These are phyloP conservation scores for Ambrosiella cleistominuta DNA, from an alignment of 2,329 filamentous ascomycete genomes.

Conservation along the genomic window DNA sequence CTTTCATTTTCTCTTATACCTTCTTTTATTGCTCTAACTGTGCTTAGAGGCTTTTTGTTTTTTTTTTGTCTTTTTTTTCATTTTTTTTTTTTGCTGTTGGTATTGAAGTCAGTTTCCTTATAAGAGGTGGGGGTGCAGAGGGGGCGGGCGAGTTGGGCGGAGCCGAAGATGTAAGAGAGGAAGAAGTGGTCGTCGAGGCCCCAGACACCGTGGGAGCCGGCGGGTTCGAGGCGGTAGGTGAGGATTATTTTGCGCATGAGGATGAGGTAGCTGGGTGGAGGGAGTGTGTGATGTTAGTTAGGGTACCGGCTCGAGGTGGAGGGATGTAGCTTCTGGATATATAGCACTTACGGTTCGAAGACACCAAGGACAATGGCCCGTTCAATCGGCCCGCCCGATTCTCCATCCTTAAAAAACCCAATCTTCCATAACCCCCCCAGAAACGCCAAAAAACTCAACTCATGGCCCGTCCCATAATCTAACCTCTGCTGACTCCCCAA, in stretches of 20 bases:
- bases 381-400: slow-evolving; percentile 41
- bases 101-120: no score
- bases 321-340: background rate
- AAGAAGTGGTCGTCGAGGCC: slow-evolving; percentile 96
- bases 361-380: slow-evolving; percentile 65
- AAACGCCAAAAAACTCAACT: slow-evolving; percentile 87
- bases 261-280: slow-evolving; percentile 45
- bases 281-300: slow-evolving; percentile 9
- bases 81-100: no score
- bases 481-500: slow-evolving; percentile 81
- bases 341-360: slow-evolving; percentile 54
- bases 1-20: no score
- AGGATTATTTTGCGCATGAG: slow-evolving; percentile 71
- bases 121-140: slow-evolving; percentile 25
- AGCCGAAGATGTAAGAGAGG: slow-evolving; percentile 84
- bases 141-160: slow-evolving; percentile 68
- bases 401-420: slow-evolving; percentile 49
- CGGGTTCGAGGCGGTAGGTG: slow-evolving; percentile 84
- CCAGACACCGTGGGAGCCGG: slow-evolving; percentile 94
- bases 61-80: no score
- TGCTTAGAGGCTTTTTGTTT: no score
- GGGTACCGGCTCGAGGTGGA: background rate
- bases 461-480: slow-evolving; percentile 93
- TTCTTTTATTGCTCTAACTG: no score
- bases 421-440: slow-evolving; percentile 83